These are phyloP conservation scores for Nakazawaea pomicola DNA, from an alignment of 805 yeast species.

Conservation along the genomic window DNA sequence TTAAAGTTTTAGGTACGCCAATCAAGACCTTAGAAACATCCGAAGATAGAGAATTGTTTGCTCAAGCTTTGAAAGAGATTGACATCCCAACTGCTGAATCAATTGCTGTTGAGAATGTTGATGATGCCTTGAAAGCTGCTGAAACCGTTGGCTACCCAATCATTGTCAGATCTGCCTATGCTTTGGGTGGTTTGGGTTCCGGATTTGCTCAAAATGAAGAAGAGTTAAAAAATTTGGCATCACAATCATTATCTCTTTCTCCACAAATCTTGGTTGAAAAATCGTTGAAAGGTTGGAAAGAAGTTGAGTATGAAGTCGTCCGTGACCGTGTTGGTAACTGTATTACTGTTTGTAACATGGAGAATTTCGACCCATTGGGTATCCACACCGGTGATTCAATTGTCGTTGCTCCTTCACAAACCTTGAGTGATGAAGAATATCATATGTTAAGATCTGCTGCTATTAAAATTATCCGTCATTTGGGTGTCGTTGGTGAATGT, in stretches of 20 bases:
- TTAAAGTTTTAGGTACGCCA: constrained; percentile 97
- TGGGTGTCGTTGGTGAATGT: constrained; percentile 99
- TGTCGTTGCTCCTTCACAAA: constrained; percentile 98
- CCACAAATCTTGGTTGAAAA: constrained; percentile 96
- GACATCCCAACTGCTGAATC: constrained; percentile 96
- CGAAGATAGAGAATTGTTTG: constrained; percentile 95
- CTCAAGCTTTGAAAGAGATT: constrained; percentile 92
- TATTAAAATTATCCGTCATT: constrained; percentile 92
- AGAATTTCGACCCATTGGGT: constrained; percentile 96
- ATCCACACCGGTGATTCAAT: constrained; percentile 99
- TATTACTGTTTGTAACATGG: constrained; percentile 99
- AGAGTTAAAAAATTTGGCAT: constrained; percentile 81
- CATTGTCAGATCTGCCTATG: constrained; percentile 95
- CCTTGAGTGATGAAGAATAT: constrained; percentile 93
- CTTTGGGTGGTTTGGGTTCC: constrained; percentile 96
- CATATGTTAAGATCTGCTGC: constrained; percentile 98
- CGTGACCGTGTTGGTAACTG: constrained; percentile 96
- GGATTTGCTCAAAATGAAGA: constrained; percentile 86
- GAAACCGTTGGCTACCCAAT: constrained; percentile 87
- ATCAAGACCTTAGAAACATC: constrained; percentile 93
- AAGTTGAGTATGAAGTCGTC: constrained; percentile 97
- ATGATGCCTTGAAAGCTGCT: constrained; percentile 92
- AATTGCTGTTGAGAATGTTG: constrained; percentile 89
- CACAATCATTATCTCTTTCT: constrained; percentile 83
- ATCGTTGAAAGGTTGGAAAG: constrained; percentile 98